Percentiles rank a stretch among this genome's conserved stretches.
These are phyloP conservation scores for Exophiala lecanii-corni DNA, from an alignment of 2,329 filamentous ascomycete genomes.

Conservation along the genomic window DNA sequence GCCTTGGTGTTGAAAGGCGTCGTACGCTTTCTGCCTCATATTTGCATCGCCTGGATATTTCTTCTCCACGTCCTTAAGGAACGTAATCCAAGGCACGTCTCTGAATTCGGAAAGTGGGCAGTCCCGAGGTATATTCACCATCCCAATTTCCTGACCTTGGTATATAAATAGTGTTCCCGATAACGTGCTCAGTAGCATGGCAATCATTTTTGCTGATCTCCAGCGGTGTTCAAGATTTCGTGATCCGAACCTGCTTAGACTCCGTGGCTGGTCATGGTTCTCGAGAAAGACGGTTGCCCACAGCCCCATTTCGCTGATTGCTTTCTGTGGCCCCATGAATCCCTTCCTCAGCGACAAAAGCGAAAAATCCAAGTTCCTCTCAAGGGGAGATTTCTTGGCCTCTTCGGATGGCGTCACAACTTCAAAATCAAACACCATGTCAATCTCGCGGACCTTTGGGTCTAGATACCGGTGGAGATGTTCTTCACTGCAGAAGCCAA, in stretches of 20 bases:
- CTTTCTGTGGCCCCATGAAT: slow-evolving; percentile 51
- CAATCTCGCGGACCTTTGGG: slow-evolving; percentile 47
- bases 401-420: slow-evolving; percentile 29
- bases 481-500: slow-evolving; percentile 28
- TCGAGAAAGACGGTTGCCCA: slow-evolving; percentile 63
- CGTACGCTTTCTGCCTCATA: neutral
- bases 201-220: neutral
- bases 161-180: neutral
- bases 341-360: too few relatives aligned
- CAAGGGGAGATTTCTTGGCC: neutral
- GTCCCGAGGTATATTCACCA: neutral
- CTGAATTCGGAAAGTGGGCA: neutral
- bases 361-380: too few relatives aligned
- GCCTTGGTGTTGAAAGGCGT: neutral
- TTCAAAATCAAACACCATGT: slow-evolving; percentile 71
- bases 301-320: slow-evolving; percentile 43
- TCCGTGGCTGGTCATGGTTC: slow-evolving; percentile 60
- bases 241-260: slow-evolving; percentile 46
- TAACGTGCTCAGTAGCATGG: neutral
- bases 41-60: neutral
- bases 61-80: neutral
- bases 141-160: neutral
- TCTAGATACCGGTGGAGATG: slow-evolving; percentile 49
- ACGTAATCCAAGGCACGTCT: neutral
- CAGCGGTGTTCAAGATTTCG: neutral